These are phyloP conservation scores for Oldenlandia corymbosa DNA, from an alignment of 257 asterid species.

Conservation along the genomic window DNA sequence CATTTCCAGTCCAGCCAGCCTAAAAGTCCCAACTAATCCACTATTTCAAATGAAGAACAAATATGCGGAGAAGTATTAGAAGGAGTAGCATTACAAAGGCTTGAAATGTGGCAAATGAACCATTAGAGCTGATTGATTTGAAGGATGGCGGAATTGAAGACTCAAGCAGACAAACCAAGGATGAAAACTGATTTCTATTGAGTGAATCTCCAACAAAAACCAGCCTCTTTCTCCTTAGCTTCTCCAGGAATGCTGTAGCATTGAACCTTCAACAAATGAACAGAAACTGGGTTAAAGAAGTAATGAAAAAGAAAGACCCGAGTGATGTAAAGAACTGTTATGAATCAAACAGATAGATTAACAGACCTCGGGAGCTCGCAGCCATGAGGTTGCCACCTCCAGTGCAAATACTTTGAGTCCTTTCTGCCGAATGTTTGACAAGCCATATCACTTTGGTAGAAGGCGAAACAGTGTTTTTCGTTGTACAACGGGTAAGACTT, in stretches of 20 bases:
- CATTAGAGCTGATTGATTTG: conserved; percentile 50
- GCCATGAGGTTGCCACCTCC: conserved; percentile 80
- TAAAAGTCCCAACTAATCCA: neutral
- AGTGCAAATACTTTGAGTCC: conserved; percentile 46
- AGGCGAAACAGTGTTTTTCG: conserved; percentile 56
- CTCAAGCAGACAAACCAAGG: conserved; percentile 58
- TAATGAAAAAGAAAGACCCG: neutral
- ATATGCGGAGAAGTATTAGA: neutral
- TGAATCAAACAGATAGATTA: neutral
- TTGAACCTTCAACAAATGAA: conserved; percentile 40
- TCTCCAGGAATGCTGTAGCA: conserved; percentile 45
- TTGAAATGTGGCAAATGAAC: conserved; percentile 73
- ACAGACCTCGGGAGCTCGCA: conserved; percentile 60
- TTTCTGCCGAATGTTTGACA: conserved; percentile 62
- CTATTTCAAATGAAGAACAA: neutral
- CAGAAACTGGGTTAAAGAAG: neutral
- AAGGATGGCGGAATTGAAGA: conserved; percentile 35
- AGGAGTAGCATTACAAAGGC: conserved; percentile 34
- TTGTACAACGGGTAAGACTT: conserved; percentile 45
- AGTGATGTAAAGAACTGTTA: neutral
- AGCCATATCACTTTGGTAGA: conserved; percentile 38
- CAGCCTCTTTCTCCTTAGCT: conserved; percentile 51
- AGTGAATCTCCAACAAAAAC: conserved; percentile 70
- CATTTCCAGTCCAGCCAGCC: neutral
- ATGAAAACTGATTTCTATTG: conserved; percentile 60